phyloP scores from a whole-genome alignment of 768 basidiomycete genomes.

The Leucocoprinus birnbaumii region DNA sequence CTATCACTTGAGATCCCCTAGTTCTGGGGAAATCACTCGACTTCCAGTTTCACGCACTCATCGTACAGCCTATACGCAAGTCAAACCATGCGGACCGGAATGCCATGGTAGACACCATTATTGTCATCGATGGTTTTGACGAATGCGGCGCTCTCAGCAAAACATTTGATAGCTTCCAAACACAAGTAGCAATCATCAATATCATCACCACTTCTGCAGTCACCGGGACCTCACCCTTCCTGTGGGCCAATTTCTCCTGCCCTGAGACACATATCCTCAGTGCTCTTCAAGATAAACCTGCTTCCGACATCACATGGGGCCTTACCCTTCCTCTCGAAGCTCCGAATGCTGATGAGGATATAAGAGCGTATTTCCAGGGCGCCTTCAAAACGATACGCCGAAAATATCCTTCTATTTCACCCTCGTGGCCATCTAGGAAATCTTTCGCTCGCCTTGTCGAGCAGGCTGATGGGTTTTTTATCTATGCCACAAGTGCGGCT shows the following conservation, averaged over 20 bases:
- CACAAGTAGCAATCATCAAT: conserved; percentile 15
- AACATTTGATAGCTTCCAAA: too few relatives aligned
- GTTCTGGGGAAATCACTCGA: conserved; percentile 8
- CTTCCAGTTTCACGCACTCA: not conserved
- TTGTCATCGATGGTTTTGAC: conserved; percentile 4
- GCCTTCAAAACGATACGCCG: not conserved
- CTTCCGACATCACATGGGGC: not conserved
- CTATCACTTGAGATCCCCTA: conserved; percentile 6
- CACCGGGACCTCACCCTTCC: conserved; percentile 12
- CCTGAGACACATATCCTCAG: conserved; percentile 22
- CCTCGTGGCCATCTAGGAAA: conserved; percentile 18
- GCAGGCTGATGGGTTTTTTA: conserved; percentile 21
- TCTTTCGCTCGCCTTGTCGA: conserved; percentile 16
- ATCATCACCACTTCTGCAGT: conserved; percentile 1
- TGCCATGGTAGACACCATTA: not conserved
- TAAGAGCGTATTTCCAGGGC: not conserved
- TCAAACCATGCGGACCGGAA: not conserved
- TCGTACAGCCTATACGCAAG: not conserved
- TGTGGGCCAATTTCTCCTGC: conserved; percentile 22
- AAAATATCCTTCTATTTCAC: not conserved
- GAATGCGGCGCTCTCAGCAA: too few relatives aligned
- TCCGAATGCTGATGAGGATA: conserved; percentile 4
- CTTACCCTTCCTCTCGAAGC: conserved; percentile 3
- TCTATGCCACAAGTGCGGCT: conserved; percentile 22
- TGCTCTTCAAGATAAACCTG: conserved; percentile 7